Conservation (phyloP, 129 eudicot genomes). For the carrot (Daucus carota) region DNA sequence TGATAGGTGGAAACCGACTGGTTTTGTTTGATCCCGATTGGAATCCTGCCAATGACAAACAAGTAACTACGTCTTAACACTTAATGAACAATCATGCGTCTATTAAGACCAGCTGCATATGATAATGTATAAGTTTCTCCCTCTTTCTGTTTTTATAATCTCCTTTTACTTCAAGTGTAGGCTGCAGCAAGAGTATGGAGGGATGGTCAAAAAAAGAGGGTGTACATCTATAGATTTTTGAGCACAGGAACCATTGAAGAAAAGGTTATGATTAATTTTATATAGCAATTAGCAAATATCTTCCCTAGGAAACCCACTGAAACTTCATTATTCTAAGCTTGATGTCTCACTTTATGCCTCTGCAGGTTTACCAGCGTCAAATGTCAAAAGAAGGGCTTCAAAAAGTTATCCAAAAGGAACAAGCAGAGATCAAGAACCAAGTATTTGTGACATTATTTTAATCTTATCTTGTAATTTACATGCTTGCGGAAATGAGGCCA, state of each 20-base stretch:
- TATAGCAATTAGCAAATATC: too few relatives aligned
- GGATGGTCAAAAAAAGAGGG: conserved; percentile 99
- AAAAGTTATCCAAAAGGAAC: conserved; percentile 92
- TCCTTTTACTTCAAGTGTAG: conserved; percentile 26
- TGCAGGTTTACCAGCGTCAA: conserved; percentile 96
- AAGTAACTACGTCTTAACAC: conserved; percentile 34
- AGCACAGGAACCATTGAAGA: conserved; percentile 98
- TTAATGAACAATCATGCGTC: not conserved
- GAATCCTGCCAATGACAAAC: conserved; percentile 99
- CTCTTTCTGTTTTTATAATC: not conserved
- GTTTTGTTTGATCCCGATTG: conserved; percentile 99
- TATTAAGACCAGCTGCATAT: not conserved
- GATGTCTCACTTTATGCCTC: conserved; percentile 8
- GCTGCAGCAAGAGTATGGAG: conserved; percentile 99
- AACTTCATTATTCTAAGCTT: conserved; percentile 13
- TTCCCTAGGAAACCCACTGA: not conserved
- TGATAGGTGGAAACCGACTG: conserved; percentile 96
- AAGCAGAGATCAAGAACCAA: conserved; percentile 53
- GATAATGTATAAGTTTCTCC: not conserved
- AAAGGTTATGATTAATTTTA: conserved; percentile 44
- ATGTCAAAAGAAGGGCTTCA: conserved; percentile 99
- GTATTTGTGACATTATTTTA: conserved; percentile 16
- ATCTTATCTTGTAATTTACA: conserved; percentile 7
- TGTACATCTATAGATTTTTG: conserved; percentile 90
- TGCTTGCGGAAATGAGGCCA: conserved; percentile 14